A percentile compares a stretch with the other conserved stretches of the same genome.
Conservation (phyloP, 208 protist genomes). For the Wallacemonas sp. region DNA sequence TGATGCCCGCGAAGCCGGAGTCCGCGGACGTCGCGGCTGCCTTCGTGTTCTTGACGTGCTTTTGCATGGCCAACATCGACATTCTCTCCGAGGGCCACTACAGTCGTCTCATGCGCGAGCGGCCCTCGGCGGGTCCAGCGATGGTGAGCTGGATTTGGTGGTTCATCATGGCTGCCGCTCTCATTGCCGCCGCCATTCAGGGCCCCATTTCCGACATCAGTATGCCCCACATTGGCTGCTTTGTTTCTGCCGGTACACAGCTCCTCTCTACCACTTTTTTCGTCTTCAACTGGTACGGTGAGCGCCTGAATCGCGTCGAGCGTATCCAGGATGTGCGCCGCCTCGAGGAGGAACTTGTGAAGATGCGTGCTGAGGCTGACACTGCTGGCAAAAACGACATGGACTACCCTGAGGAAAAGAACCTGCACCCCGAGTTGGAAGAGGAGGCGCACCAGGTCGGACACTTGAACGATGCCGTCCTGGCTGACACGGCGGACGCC, state of each 20-base stretch:
- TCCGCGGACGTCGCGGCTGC: constrained; percentile 12
- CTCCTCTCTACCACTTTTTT: constrained; percentile 21
- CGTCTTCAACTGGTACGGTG: constrained; percentile 60
- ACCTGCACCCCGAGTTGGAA: constrained; percentile 9
- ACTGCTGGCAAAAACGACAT: not conserved
- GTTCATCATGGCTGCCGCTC: constrained; percentile 13
- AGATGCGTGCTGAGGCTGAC: constrained; percentile 7
- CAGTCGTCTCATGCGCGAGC: constrained; percentile 22
- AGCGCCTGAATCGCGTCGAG: constrained; percentile 59
- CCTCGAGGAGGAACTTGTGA: constrained; percentile 23
- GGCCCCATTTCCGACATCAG: constrained; percentile 27
- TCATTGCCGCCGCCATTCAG: constrained; percentile 21
- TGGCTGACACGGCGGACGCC: constrained; percentile 4
- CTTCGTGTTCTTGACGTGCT: constrained; percentile 28
- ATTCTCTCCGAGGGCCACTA: constrained; percentile 44
- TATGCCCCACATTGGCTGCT: constrained; percentile 17
- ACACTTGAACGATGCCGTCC: not conserved
- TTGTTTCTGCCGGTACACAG: constrained; percentile 21
- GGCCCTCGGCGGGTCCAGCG: constrained; percentile 12
- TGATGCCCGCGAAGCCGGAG: constrained; percentile 12
- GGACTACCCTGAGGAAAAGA: constrained; percentile 5
- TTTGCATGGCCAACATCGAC: constrained; percentile 24
- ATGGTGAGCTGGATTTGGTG: constrained; percentile 42
- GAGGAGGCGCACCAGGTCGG: not conserved
- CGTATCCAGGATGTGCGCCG: constrained; percentile 37